Percentiles rank a stretch among this genome's conserved stretches.
These are phyloP conservation scores for Hyaloscypha variabilis DNA, from an alignment of 495 filamentous ascomycete species.

Conservation along the genomic window DNA sequence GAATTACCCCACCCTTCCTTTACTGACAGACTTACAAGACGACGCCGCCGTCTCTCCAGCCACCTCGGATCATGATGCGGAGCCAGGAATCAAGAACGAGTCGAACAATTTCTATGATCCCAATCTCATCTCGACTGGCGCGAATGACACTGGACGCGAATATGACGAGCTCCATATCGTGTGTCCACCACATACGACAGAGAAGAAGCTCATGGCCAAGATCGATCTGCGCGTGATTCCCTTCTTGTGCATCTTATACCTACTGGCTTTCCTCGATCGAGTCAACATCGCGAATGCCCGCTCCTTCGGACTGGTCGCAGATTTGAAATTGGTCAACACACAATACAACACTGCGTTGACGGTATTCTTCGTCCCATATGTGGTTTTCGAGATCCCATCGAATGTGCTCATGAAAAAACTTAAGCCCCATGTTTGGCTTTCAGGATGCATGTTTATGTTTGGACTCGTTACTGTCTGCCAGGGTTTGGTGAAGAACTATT, in stretches of 20 bases:
- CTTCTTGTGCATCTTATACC: conserved; percentile 78
- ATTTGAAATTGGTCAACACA: conserved; percentile 29
- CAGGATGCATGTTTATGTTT: conserved; percentile 80
- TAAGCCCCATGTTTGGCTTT: conserved; percentile 80
- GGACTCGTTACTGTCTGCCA: conserved; percentile 77
- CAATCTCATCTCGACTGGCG: conserved; percentile 16
- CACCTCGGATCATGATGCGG: conserved; percentile 19
- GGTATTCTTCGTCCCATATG: conserved; percentile 87
- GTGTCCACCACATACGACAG: conserved; percentile 66
- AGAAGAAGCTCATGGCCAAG: conserved; percentile 70
- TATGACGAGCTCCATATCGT: conserved; percentile 45
- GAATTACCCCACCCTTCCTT: neutral
- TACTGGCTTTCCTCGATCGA: conserved; percentile 86
- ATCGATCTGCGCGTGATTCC: conserved; percentile 84
- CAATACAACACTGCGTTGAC: conserved; percentile 37
- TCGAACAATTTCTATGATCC: conserved; percentile 34
- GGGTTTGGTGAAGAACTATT: conserved; percentile 77
- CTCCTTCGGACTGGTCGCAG: conserved; percentile 49
- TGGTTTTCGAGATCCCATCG: conserved; percentile 85
- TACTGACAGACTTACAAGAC: conserved; percentile 1
- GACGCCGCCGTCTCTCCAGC: conserved; percentile 16
- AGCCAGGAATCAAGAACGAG: conserved; percentile 24
- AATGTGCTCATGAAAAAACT: conserved; percentile 85
- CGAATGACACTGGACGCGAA: conserved; percentile 15
- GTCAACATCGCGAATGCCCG: conserved; percentile 57